A percentile compares a stretch with the other conserved stretches of the same genome.
Evolutionary conservation across 164 flowering plant species (phyloP).

Genomic region (Saururus chinensis): DNA sequence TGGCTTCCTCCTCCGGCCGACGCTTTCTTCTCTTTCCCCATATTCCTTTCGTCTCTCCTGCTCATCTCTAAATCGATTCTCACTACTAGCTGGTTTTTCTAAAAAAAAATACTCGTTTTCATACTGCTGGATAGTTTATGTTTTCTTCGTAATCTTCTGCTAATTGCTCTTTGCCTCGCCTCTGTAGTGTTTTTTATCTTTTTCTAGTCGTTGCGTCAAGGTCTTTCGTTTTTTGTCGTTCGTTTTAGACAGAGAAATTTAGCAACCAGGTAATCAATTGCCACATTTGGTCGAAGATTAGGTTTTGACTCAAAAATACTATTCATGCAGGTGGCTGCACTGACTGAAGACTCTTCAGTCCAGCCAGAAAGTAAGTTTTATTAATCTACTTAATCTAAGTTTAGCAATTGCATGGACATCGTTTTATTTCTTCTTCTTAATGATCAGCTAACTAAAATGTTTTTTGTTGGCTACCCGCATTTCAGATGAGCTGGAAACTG

Average conservation of each 20-base stretch:
- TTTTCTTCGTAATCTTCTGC: too few relatives aligned
- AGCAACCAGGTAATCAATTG: not conserved
- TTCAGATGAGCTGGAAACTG: constrained; percentile 35
- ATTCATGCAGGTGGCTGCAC: not conserved
- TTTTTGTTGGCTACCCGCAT: not conserved
- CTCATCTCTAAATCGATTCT: not conserved
- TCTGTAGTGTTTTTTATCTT: too few relatives aligned
- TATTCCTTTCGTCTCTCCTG: not conserved
- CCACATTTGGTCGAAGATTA: not conserved
- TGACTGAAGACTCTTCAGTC: not conserved
- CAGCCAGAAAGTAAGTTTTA: not conserved
- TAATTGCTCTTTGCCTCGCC: too few relatives aligned
- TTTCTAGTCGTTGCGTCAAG: too few relatives aligned
- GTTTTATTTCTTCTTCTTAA: not conserved
- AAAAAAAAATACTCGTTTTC: too few relatives aligned
- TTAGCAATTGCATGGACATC: not conserved
- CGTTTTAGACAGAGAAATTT: too few relatives aligned
- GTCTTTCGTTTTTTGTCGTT: too few relatives aligned
- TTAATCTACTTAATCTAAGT: not conserved
- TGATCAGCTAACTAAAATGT: not conserved
- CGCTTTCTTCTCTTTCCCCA: not conserved
- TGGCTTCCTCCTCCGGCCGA: not conserved
- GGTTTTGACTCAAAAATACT: not conserved
- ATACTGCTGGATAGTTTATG: too few relatives aligned
- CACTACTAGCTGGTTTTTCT: too few relatives aligned